A percentile compares a stretch with the other conserved stretches of the same genome.
These are phyloP conservation scores for Circinella umbellata DNA, from an alignment of 371 early-diverging fungal species.

Conservation along the genomic window DNA sequence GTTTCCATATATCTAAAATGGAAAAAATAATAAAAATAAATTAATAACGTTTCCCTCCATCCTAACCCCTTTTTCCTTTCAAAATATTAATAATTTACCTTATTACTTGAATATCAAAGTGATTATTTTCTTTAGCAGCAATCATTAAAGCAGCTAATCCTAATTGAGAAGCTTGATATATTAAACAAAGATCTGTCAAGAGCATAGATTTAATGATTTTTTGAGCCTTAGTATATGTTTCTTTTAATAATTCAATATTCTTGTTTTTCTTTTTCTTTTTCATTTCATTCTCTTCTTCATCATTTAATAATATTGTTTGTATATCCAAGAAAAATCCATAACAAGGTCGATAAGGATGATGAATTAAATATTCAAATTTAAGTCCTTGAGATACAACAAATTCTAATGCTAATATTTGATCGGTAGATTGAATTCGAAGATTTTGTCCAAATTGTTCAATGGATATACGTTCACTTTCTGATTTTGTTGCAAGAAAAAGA, in stretches of 20 bases:
- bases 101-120: constrained; percentile 52
- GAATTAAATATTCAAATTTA: constrained; percentile 83
- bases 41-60: no score
- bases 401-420: constrained; percentile 66
- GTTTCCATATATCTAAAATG: constrained; percentile 36
- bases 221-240: constrained; percentile 63
- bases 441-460: constrained; percentile 75
- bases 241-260: constrained; percentile 42
- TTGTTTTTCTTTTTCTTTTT: no score
- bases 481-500: constrained; percentile 86
- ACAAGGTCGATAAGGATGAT: constrained; percentile 84
- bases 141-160: constrained; percentile 79
- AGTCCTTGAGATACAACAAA: constrained; percentile 81
- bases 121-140: constrained; percentile 63
- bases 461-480: constrained; percentile 78
- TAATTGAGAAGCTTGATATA: constrained; percentile 86
- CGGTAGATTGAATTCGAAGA: constrained; percentile 34
- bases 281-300: no score
- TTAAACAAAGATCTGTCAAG: constrained; percentile 77
- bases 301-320: constrained; percentile 49
- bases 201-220: constrained; percentile 63
- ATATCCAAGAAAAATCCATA: constrained; percentile 87
- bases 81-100: constrained; percentile 29
- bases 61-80: no score
- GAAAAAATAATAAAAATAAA: background rate